These are phyloP conservation scores for Ustanciosporium gigantosporum DNA, from an alignment of 1,284 basidiomycete genomes.

Conservation along the genomic window DNA sequence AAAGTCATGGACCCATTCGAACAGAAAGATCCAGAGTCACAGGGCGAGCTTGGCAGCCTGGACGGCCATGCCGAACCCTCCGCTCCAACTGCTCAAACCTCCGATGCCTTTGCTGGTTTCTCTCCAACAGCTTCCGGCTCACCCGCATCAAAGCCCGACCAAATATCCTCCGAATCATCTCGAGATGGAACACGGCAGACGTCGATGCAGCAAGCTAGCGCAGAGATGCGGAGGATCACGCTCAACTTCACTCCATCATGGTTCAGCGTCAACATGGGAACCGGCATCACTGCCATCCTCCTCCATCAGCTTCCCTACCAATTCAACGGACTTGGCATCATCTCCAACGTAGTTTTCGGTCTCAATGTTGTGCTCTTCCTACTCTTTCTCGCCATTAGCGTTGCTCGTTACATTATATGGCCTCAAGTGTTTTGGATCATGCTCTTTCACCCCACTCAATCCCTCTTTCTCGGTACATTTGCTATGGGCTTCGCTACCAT, in stretches of 20 bases:
- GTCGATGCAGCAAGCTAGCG: no score
- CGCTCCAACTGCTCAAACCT: no score
- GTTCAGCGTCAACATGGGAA: slow-evolving; percentile 62
- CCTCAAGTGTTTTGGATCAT: slow-evolving; percentile 68
- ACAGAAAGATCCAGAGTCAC: no score
- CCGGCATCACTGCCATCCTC: slow-evolving; percentile 63
- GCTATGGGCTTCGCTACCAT: slow-evolving; percentile 74
- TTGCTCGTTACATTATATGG: slow-evolving; percentile 67
- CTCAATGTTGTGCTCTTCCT: slow-evolving; percentile 71
- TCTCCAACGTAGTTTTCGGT: slow-evolving; percentile 68
- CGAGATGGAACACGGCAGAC: no score
- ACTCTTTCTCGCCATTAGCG: slow-evolving; percentile 64
- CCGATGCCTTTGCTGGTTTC: no score
- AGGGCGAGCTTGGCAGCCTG: no score
- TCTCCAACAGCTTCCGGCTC: no score
- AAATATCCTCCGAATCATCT: no score
- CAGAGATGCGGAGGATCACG: slow-evolving; percentile 20
- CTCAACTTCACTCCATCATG: slow-evolving; percentile 48
- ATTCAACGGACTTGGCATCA: slow-evolving; percentile 60
- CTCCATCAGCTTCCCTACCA: slow-evolving; percentile 64
- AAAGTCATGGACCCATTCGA: no score
- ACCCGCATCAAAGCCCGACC: no score
- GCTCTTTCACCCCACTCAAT: slow-evolving; percentile 69
- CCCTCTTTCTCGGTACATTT: slow-evolving; percentile 72
- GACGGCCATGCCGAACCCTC: no score